Conservation (phyloP, 371 early-diverging fungal genomes). For the Saksenaea oblongispora region DNA sequence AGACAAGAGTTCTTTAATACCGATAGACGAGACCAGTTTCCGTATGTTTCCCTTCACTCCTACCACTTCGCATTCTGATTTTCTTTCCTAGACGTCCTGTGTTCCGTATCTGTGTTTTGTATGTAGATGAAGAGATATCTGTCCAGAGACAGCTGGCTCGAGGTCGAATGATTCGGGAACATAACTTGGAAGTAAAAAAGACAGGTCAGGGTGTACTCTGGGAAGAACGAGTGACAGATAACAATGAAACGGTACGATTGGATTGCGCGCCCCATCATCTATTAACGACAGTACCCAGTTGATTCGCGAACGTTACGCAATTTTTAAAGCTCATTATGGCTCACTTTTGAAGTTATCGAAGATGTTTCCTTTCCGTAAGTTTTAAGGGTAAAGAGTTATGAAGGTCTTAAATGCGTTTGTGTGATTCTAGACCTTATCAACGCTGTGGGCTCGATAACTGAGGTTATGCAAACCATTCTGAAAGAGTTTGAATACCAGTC, state of each 20-base stretch:
- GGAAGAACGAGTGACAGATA: conserved; percentile 71
- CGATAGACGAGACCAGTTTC: conserved; percentile 58
- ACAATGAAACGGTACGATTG: conserved; percentile 56
- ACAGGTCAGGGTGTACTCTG: conserved; percentile 63
- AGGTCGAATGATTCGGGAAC: conserved; percentile 60
- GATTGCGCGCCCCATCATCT: not conserved
- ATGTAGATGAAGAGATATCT: conserved; percentile 69
- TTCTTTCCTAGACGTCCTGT: conserved; percentile 49
- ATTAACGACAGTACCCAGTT: conserved; percentile 21
- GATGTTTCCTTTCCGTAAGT: conserved; percentile 72
- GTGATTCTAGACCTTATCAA: conserved; percentile 57
- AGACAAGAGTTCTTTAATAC: conserved; percentile 58
- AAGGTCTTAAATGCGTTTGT: not conserved
- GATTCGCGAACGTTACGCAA: conserved; percentile 65
- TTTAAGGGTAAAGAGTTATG: not conserved
- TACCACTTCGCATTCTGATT: not conserved
- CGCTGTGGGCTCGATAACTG: conserved; percentile 64
- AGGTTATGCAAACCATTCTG: conserved; percentile 64
- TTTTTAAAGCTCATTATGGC: conserved; percentile 69
- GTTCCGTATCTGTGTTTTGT: conserved; percentile 68
- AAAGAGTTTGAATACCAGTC: conserved; percentile 73
- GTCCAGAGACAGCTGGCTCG: conserved; percentile 62
- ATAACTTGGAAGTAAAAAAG: conserved; percentile 60
- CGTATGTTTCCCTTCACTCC: conserved; percentile 27
- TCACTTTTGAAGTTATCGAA: conserved; percentile 62